Evolutionary conservation across 495 filamentous ascomycete species (phyloP).

Genomic region (Podospora appendiculata): DNA sequence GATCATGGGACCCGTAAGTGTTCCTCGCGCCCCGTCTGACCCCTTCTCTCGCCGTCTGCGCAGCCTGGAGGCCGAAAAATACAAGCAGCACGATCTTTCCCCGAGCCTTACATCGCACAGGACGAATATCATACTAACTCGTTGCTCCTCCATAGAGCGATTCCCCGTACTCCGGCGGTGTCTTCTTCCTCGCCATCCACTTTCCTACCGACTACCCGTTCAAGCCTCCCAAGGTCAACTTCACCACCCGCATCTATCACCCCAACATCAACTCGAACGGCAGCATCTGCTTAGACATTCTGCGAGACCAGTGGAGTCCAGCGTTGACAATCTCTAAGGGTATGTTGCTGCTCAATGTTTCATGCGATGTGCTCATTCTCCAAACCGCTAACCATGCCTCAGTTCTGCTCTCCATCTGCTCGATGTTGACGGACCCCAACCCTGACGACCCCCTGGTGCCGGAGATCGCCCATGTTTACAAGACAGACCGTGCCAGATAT

Average conservation of each 20-base stretch:
- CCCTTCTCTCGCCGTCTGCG: too few relatives aligned
- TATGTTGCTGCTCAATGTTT: slow-evolving; percentile 27
- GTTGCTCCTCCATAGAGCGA: slow-evolving; percentile 51
- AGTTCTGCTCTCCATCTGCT: slow-evolving; percentile 98
- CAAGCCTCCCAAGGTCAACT: slow-evolving; percentile 99
- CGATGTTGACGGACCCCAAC: slow-evolving; percentile 99
- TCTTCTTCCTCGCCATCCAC: slow-evolving; percentile 97
- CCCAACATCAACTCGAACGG: slow-evolving; percentile 99
- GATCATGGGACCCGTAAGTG: slow-evolving; percentile 97
- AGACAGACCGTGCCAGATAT: slow-evolving; percentile 92
- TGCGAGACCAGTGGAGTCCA: slow-evolving; percentile 98
- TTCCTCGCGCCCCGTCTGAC: background rate
- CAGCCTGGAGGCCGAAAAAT: too few relatives aligned
- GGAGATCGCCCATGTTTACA: slow-evolving; percentile 99
- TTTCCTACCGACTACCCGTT: slow-evolving; percentile 99
- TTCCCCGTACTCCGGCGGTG: slow-evolving; percentile 92
- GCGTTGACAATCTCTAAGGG: slow-evolving; percentile 98
- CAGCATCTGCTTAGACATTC: slow-evolving; percentile 96
- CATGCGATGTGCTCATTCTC: background rate
- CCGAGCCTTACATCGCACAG: too few relatives aligned
- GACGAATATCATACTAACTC: slow-evolving; percentile 2
- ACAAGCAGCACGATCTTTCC: too few relatives aligned
- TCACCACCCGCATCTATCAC: slow-evolving; percentile 98
- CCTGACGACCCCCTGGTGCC: slow-evolving; percentile 97
- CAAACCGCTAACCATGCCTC: background rate